Base-by-base conservation (phyloP, 306 rosid species). In the Carpinus viminea region DNA sequence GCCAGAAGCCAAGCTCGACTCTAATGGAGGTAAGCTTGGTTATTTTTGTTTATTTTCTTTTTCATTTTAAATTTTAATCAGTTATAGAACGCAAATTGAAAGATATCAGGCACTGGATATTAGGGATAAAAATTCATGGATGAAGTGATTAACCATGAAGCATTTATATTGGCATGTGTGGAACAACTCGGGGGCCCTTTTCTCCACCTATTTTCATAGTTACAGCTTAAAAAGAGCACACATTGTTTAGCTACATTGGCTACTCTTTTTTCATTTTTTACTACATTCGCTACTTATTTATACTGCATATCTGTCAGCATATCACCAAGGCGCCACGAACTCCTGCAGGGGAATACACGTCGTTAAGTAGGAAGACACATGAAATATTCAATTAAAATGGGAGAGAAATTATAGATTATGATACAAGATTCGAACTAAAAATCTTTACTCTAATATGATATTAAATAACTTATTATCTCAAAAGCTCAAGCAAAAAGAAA, bases 151-250 rank as follows among this genome's bases (percentile, higher is more conserved):
- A 24, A 68, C 36, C 70, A 18, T n/a, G 70, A 68, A 68, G 74
- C 76, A 66, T 74, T 47, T 68, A 51, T 46, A 34, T 51, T 60
- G 55, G 75, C 24, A 65, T n/a, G 66, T 46, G 11, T 43, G 24
- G 46, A 20, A 48, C 55, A 75, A 57, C 75, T 79, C 15, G 43
- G 68, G 68, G 46, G 76, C 66, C 74, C 24, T 20, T 55, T 54
- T 65, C 52, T 72, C 74, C 24, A 11, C 59, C 68, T 12, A 59
- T 61, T n/a, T 57, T 13, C 38, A 61, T 52, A 51, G 47, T 53
- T 72, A 12, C 81, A 65, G 76, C 83, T 65, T 68, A 50, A 17
- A 71, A 12, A 54, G 24, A 79, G 54, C 71, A 47, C 62, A 48
- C 34, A 21, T 18, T 55, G 68, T 71, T 43, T 5, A 64, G 71